Evolutionary conservation across 805 yeast species (phyloP).

Genomic region (Saccharomycopsis fibuligera): DNA sequence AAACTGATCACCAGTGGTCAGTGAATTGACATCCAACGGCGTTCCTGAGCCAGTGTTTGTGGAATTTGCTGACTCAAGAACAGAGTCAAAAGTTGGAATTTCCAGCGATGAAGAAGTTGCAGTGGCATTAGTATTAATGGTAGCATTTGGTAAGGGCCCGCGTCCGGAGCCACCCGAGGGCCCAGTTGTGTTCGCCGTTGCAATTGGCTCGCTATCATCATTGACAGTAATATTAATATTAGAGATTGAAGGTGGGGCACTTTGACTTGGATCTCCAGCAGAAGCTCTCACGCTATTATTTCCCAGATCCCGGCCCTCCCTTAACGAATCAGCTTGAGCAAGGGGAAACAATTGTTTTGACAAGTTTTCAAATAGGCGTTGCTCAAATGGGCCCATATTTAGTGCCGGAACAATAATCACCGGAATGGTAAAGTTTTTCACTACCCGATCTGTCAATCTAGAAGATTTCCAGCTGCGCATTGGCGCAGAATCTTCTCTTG

Average conservation of each 20-base stretch:
- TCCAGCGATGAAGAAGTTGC: too few species aligned
- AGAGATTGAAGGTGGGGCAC: conserved; percentile 15
- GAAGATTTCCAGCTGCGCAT: conserved; percentile 55
- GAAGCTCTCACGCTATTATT: too few species aligned
- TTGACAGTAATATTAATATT: neutral
- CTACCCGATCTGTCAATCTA: conserved; percentile 57
- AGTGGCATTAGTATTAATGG: neutral
- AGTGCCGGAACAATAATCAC: conserved; percentile 60
- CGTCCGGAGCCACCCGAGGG: too few species aligned
- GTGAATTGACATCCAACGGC: too few species aligned
- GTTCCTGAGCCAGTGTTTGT: neutral
- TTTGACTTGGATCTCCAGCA: conserved; percentile 4
- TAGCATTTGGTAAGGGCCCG: neutral
- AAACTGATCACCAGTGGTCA: too few species aligned
- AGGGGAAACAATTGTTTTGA: conserved; percentile 1
- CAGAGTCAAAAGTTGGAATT: too few species aligned
- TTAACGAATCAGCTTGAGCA: neutral
- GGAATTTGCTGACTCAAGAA: neutral
- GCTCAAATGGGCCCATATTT: conserved; percentile 50
- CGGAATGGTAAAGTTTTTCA: conserved; percentile 59
- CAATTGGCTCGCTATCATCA: neutral
- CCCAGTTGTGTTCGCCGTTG: neutral
- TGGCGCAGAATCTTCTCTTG: conserved; percentile 37
- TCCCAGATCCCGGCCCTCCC: too few species aligned
- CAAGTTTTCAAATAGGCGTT: conserved; percentile 30